Base-by-base conservation (phyloP, 805 yeast species). In the Myxozyma sirexii region DNA sequence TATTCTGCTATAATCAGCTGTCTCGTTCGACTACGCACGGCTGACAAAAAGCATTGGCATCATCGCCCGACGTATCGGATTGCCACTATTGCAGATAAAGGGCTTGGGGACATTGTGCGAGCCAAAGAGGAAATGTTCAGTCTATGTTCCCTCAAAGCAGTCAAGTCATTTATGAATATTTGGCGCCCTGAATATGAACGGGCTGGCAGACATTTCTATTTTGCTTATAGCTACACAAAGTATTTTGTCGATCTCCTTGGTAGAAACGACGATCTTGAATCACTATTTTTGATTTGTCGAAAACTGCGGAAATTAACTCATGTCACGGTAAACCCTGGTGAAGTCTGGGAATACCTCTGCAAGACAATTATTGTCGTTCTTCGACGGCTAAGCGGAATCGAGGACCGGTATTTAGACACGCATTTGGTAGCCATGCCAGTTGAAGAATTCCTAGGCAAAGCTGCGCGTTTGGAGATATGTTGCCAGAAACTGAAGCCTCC, bases 181-280 rank as follows among this genome's bases (percentile, higher is more conserved):
- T 94, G 99, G 98, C 90, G 90, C 67, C 96, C 97, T 0, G 97
- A 91, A 49, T 72, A 79, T 67, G 99, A 96, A 71, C 75, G 96
- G 23, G 94, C 97, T 0, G 99, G 99, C 0, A 90, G 88, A 67
- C 97, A 93, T 73, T 93, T 91, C 71, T 84, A 83, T 10, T 90
- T 87, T 73, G 86, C 87, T 33, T 80, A 78, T 64, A 83, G 84
- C 55, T 93, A 94, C 69, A 81, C 89, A 23, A 71, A 76, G 48
- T 87, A 86, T 69, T 85, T 80, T 67, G 80, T 87, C 48, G 81
- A 80, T 23, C 68, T 92, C 24, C 72, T 89, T 24, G 75, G 78
- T 35, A 72, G 76, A 26, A 76, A 81, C 7, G 74, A 78, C 8
- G 93, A 90, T 67, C 76, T 87, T 47, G 80, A 80, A 15, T 77